A percentile compares a stretch with the other conserved stretches of the same genome.
These are phyloP conservation scores for Kodamaea arcana DNA, from an alignment of 1,139 yeast genomes.

Conservation along the genomic window DNA sequence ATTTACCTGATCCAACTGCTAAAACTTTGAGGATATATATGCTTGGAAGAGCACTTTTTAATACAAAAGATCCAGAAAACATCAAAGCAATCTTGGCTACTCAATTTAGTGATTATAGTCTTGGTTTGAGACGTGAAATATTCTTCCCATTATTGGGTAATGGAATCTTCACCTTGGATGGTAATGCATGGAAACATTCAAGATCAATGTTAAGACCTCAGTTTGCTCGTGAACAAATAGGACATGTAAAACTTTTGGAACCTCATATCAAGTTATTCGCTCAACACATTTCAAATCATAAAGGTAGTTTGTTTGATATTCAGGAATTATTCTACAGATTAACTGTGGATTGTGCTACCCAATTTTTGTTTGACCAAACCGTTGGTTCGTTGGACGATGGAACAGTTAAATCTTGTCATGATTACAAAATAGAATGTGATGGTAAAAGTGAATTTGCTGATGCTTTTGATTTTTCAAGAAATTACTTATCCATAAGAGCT, in stretches of 20 bases:
- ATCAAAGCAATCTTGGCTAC: constrained; percentile 39
- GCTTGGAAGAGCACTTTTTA: constrained; percentile 24
- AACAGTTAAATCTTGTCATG: constrained; percentile 21
- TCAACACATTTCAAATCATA: constrained; percentile 24
- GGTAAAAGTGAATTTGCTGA: constrained; percentile 23
- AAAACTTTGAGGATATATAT: constrained; percentile 24
- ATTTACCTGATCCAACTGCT: constrained; percentile 1
- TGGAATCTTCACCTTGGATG: constrained; percentile 56
- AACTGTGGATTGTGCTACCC: constrained; percentile 42
- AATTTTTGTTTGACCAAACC: constrained; percentile 37
- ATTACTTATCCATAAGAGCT: constrained; percentile 25
- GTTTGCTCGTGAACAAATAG: constrained; percentile 53
- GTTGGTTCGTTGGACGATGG: constrained; percentile 28
- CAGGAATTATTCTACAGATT: constrained; percentile 37
- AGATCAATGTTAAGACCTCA: constrained; percentile 58
- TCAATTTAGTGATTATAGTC: constrained; percentile 47
- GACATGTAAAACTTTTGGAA: constrained; percentile 46
- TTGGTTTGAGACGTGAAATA: constrained; percentile 44
- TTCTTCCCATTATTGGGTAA: constrained; percentile 48
- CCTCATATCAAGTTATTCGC: constrained; percentile 42
- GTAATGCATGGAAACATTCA: constrained; percentile 55
- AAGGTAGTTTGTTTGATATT: constrained; percentile 26
- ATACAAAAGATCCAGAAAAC: constrained; percentile 23
- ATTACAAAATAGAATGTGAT: constrained; percentile 19
- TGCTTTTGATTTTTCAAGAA: constrained; percentile 32